Conservation (phyloP, 2,329 filamentous ascomycete genomes). For the Chrysoporthe cubensis region DNA sequence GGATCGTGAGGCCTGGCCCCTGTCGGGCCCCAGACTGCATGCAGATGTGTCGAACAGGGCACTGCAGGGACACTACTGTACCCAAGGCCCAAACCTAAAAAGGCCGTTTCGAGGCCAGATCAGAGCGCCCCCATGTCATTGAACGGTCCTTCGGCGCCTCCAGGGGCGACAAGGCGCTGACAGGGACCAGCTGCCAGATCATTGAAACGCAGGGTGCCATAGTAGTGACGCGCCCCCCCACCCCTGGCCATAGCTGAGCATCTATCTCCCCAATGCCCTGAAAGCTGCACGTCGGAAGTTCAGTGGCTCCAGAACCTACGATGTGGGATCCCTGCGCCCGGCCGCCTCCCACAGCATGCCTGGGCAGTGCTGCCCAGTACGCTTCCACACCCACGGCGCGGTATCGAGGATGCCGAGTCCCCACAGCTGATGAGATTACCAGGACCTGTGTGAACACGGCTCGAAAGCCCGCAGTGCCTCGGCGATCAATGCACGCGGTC, state of each 20-base stretch:
- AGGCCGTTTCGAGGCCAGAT: conserved; percentile 24
- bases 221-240: background rate
- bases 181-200: conserved; percentile 15
- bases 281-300: background rate
- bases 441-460: background rate
- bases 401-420: background rate
- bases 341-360: background rate
- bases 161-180: conserved; percentile 3
- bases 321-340: conserved; percentile 2
- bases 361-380: no score
- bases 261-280: conserved; percentile 7
- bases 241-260: conserved; percentile 12
- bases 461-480: conserved; percentile 4
- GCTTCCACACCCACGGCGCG: conserved; percentile 7
- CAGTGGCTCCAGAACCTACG: conserved; percentile 2
- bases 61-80: conserved; percentile 1
- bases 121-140: conserved; percentile 13
- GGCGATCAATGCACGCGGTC: conserved; percentile 6
- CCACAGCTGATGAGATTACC: background rate
- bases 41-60: conserved; percentile 22
- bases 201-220: conserved; percentile 21
- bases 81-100: conserved; percentile 16
- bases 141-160: conserved; percentile 19
- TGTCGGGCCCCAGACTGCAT: conserved; percentile 22
- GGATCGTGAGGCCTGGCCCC: conserved; percentile 20